Percentiles rank a stretch among this genome's conserved stretches.
These are phyloP conservation scores for Populus tomentosa DNA, from an alignment of 441 rosid genomes.

Conservation along the genomic window DNA sequence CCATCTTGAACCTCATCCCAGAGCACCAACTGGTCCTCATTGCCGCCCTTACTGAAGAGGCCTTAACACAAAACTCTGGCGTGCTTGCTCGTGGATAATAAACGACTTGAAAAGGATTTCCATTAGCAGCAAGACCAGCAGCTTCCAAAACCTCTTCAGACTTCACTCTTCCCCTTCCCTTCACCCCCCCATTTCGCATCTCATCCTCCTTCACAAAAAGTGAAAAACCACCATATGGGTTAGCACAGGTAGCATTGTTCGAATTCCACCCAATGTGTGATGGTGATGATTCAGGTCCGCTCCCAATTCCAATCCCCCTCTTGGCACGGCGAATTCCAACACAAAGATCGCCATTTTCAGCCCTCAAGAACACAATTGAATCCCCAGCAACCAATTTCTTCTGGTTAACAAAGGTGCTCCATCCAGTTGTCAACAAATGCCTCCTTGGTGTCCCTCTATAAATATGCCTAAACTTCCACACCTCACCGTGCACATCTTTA, in stretches of 20 bases:
- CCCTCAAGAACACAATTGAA: conserved; percentile 82
- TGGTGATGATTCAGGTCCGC: conserved; percentile 47
- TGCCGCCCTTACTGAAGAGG: conserved; percentile 55
- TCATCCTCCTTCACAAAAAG: conserved; percentile 45
- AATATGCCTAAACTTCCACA: no score
- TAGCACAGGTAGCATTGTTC: conserved; percentile 21
- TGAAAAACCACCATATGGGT: conserved; percentile 33
- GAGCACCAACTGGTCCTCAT: conserved; percentile 78
- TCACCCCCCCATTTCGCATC: conserved; percentile 30
- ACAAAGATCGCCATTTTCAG: conserved; percentile 81
- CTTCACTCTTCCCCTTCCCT: conserved; percentile 49
- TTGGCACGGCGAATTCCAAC: conserved; percentile 93
- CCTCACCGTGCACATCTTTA: no score
- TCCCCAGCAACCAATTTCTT: conserved; percentile 98
- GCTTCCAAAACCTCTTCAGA: conserved; percentile 72
- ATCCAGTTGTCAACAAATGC: conserved; percentile 92
- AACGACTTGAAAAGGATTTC: conserved; percentile 73
- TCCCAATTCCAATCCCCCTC: conserved; percentile 54
- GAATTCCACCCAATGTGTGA: conserved; percentile 48
- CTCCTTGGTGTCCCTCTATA: conserved; percentile 68
- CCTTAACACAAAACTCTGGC: conserved; percentile 84
- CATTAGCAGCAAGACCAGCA: conserved; percentile 49
- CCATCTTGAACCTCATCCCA: conserved; percentile 96
- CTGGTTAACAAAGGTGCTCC: conserved; percentile 95
- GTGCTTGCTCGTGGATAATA: conserved; percentile 87